Conservation (phyloP, 768 basidiomycete genomes). For the Lactifluus echinatus region DNA sequence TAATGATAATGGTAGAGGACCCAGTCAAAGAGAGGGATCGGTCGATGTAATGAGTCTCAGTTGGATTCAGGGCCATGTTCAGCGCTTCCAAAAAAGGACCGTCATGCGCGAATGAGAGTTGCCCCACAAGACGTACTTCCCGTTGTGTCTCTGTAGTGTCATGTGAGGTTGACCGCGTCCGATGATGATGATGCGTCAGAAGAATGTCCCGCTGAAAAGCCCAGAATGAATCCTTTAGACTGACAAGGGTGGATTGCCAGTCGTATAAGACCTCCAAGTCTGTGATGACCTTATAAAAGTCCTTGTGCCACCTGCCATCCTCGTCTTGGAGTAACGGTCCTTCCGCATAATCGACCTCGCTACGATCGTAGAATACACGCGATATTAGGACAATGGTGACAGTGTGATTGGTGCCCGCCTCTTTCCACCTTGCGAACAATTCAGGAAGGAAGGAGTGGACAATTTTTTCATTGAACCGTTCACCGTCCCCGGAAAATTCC, state of each 20-base stretch:
- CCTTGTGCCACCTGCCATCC: conserved; percentile 79
- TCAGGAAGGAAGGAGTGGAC: conserved; percentile 93
- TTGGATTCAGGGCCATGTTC: conserved; percentile 86
- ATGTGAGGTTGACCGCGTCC: conserved; percentile 35
- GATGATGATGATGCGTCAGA: conserved; percentile 82
- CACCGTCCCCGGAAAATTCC: conserved; percentile 95
- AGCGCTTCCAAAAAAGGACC: conserved; percentile 93
- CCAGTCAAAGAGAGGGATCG: conserved; percentile 89
- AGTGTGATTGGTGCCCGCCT: conserved; percentile 81
- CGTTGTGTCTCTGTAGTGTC: conserved; percentile 33
- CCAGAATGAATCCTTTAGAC: conserved; percentile 84
- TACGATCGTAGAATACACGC: conserved; percentile 78
- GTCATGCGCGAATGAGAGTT: conserved; percentile 81
- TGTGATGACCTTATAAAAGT: conserved; percentile 92
- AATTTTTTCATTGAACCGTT: conserved; percentile 95
- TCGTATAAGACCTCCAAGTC: conserved; percentile 84
- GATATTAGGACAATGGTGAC: conserved; percentile 93
- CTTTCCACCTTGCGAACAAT: conserved; percentile 77
- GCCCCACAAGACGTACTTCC: conserved; percentile 65
- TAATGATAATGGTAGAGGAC: conserved; percentile 71
- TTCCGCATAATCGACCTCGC: conserved; percentile 73
- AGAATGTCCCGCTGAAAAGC: conserved; percentile 88
- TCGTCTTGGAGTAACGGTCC: conserved; percentile 74
- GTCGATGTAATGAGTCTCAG: conserved; percentile 92
- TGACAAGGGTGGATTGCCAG: conserved; percentile 81